These are phyloP conservation scores for Lodderomyces orthopsilosis DNA, from an alignment of 1,139 yeast genomes.

Conservation along the genomic window DNA sequence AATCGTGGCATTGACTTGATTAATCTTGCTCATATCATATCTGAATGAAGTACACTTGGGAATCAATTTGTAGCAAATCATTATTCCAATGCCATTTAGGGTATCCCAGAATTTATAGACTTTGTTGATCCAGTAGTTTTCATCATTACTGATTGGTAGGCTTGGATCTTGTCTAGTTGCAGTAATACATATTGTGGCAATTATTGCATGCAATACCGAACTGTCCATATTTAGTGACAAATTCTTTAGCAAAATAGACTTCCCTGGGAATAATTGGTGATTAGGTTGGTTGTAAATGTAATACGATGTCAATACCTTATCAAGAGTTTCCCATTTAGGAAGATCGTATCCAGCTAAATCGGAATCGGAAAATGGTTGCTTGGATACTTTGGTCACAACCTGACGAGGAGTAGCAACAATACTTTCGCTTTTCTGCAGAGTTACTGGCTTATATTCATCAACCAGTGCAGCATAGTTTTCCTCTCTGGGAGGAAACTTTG, in stretches of 20 bases:
- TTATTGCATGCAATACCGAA: constrained; percentile 46
- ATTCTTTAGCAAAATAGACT: constrained; percentile 30
- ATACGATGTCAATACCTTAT: constrained; percentile 42
- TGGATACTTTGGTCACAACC: neutral
- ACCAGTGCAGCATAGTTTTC: neutral
- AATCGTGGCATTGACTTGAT: constrained; percentile 17
- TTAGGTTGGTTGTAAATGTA: constrained; percentile 48
- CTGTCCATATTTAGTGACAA: constrained; percentile 34
- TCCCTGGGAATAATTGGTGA: constrained; percentile 45
- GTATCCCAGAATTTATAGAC: constrained; percentile 36
- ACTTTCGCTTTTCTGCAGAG: neutral
- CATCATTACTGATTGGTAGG: constrained; percentile 20
- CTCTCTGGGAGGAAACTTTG: neutral
- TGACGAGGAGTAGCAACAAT: neutral
- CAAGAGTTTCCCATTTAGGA: constrained; percentile 41
- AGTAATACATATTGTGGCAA: constrained; percentile 37
- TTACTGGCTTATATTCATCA: neutral
- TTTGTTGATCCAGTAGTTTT: constrained; percentile 40
- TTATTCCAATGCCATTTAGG: constrained; percentile 26
- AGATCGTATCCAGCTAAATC: constrained; percentile 28
- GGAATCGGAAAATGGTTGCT: constrained; percentile 10
- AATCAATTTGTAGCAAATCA: constrained; percentile 21
- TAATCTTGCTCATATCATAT: constrained; percentile 13
- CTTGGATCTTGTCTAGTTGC: constrained; percentile 18
- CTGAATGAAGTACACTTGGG: constrained; percentile 17